A percentile compares a stretch with the other conserved stretches of the same genome.
Conservation (phyloP, 345 rosid genomes). For the Dipteronia sinensis region DNA sequence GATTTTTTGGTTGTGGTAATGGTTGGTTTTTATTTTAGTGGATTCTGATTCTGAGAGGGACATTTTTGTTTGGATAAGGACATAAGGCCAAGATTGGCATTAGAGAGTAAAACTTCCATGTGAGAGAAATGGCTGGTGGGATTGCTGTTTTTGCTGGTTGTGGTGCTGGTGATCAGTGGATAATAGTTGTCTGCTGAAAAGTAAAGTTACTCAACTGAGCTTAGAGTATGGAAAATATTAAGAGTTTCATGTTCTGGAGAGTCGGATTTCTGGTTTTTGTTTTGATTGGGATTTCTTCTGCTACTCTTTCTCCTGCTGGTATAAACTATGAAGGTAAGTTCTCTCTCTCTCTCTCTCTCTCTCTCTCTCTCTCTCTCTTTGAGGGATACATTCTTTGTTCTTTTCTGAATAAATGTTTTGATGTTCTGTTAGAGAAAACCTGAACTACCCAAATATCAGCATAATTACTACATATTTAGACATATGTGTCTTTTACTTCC, state of each 20-base stretch:
- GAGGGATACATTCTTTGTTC: conserved; percentile 7
- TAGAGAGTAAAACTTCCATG: conserved; percentile 19
- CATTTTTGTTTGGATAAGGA: conserved; percentile 32
- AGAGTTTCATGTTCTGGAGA: conserved; percentile 47
- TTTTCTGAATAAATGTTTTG: conserved; percentile 23
- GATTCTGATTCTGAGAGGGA: conserved; percentile 36
- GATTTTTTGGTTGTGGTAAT: conserved; percentile 24
- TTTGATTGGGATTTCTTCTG: conserved; percentile 60
- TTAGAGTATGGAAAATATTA: conserved; percentile 39
- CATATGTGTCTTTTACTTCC: neutral
- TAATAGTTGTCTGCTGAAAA: conserved; percentile 21
- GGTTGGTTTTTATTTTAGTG: conserved; percentile 22
- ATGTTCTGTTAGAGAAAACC: conserved; percentile 13
- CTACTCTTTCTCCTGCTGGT: conserved; percentile 95
- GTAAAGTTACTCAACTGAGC: conserved; percentile 33
- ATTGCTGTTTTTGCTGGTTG: conserved; percentile 24
- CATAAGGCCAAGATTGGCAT: conserved; percentile 29
- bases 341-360: conserved; percentile 16
- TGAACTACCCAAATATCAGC: conserved; percentile 7
- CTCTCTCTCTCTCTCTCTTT: neutral
- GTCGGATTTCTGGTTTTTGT: conserved; percentile 61
- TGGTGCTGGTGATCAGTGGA: conserved; percentile 26
- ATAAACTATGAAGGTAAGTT: conserved; percentile 95
- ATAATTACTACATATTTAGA: neutral
- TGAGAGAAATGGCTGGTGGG: conserved; percentile 33